A percentile compares a stretch with the other conserved stretches of the same genome.
These are phyloP conservation scores for Trichosporon inkin DNA, from an alignment of 1,284 basidiomycete species.

Conservation along the genomic window DNA sequence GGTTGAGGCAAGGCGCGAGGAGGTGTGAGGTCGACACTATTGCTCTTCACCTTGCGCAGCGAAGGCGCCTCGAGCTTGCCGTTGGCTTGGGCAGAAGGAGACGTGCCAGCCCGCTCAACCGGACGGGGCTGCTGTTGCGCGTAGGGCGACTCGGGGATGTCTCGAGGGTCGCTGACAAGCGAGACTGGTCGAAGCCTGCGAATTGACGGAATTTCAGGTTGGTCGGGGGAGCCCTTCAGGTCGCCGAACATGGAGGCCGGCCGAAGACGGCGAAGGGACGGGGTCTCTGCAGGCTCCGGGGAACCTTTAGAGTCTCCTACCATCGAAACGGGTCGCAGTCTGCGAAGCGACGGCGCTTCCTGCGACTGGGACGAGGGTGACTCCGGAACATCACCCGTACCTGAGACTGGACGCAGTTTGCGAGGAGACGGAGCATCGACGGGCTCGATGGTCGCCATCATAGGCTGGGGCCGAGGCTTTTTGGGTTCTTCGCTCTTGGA, in stretches of 20 bases:
- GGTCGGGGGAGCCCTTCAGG: not conserved
- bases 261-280: not conserved
- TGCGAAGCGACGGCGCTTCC: not conserved
- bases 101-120: not conserved
- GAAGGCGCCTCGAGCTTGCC: slow-evolving; percentile 9
- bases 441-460: not conserved
- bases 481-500: not conserved
- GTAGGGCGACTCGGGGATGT: not conserved
- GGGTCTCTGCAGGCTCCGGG: not conserved
- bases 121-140: not conserved
- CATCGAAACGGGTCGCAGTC: slow-evolving; percentile 9
- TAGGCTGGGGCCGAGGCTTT: not conserved
- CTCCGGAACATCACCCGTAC: not conserved
- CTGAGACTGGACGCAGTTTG: not conserved
- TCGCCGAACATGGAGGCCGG: not conserved
- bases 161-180: not conserved
- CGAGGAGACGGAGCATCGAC: not conserved
- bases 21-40: not conserved
- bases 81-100: not conserved
- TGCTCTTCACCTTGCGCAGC: slow-evolving; percentile 20
- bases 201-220: not conserved
- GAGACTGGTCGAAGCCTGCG: not conserved
- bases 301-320: not conserved
- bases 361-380: not conserved
- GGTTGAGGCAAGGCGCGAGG: not conserved